Percentiles rank a stretch among this genome's conserved stretches.
phyloP scores from a whole-genome alignment of 129 eudicot genomes.

The Ambrosia trifida region DNA sequence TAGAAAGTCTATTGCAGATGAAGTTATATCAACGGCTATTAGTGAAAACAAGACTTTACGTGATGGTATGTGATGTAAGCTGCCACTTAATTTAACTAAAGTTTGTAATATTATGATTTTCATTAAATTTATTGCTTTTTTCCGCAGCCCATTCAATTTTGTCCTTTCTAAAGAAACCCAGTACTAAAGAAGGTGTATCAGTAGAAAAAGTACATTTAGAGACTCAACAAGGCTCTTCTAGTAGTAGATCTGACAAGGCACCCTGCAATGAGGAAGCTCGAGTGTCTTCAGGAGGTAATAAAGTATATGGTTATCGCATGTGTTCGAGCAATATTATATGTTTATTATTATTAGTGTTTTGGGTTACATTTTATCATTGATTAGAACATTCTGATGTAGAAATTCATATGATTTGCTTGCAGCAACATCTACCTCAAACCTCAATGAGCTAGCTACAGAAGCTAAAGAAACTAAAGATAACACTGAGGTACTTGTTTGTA shows the following conservation, averaged over 20 bases:
- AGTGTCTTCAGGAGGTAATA: conserved; percentile 40
- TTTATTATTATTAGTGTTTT: neutral
- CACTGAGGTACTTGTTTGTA: conserved; percentile 25
- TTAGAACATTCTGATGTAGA: conserved; percentile 19
- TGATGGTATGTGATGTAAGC: conserved; percentile 53
- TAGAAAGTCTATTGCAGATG: conserved; percentile 36
- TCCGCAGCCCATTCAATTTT: conserved; percentile 70
- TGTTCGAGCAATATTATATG: neutral
- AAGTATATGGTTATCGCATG: conserved; percentile 9
- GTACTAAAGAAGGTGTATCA: conserved; percentile 24
- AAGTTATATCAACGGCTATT: conserved; percentile 24
- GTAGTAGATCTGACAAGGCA: conserved; percentile 22
- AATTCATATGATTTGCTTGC: conserved; percentile 30
- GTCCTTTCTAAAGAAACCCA: conserved; percentile 59
- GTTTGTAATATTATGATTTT: neutral
- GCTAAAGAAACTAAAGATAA: conserved; percentile 29
- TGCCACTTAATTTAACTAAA: conserved; percentile 22
- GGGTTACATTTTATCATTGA: neutral
- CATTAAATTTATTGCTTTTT: neutral
- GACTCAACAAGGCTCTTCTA: conserved; percentile 30
- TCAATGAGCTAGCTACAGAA: conserved; percentile 28
- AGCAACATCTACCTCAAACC: conserved; percentile 29
- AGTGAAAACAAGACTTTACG: conserved; percentile 52
- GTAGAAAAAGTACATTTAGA: conserved; percentile 23
- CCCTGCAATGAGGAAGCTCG: conserved; percentile 11